Percentiles rank a stretch among this genome's conserved stretches.
Evolutionary conservation across 2,329 filamentous ascomycete species (phyloP).

Genomic region (Fusarium annulatum): DNA sequence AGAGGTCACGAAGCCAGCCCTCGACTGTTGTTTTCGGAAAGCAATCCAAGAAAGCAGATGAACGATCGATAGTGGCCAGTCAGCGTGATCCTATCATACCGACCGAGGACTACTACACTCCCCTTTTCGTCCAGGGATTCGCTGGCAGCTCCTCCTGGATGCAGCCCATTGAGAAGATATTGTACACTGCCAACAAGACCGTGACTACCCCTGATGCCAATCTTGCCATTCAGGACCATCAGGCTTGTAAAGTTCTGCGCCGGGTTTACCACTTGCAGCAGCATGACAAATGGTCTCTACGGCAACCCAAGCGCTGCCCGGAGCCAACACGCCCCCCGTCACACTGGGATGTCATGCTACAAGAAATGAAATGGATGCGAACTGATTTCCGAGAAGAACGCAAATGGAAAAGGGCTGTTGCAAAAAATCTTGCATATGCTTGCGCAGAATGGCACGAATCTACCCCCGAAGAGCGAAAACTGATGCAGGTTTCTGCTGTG

Average conservation of each 20-base stretch:
- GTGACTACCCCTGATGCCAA: slow-evolving; percentile 87
- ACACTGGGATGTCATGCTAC: slow-evolving; percentile 87
- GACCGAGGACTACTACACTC: slow-evolving; percentile 72
- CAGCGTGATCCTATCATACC: slow-evolving; percentile 57
- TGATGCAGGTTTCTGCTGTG: slow-evolving; percentile 73
- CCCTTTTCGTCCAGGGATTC: slow-evolving; percentile 70
- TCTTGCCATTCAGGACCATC: slow-evolving; percentile 84
- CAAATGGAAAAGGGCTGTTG: slow-evolving; percentile 89
- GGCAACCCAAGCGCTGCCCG: slow-evolving; percentile 85
- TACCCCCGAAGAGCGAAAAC: slow-evolving; percentile 69
- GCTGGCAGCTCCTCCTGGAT: slow-evolving; percentile 67
- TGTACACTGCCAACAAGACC: slow-evolving; percentile 88
- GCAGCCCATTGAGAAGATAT: slow-evolving; percentile 74
- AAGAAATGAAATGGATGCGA: slow-evolving; percentile 98
- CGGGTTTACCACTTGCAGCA: slow-evolving; percentile 92
- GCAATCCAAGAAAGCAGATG: slow-evolving; percentile 62
- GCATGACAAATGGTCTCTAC: slow-evolving; percentile 89
- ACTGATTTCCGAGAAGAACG: slow-evolving; percentile 95
- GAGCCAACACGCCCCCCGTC: slow-evolving; percentile 82
- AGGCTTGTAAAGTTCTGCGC: slow-evolving; percentile 86
- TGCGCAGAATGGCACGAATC: slow-evolving; percentile 85
- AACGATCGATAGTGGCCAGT: slow-evolving; percentile 57
- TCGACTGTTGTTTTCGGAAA: slow-evolving; percentile 85
- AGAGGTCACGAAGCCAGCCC: slow-evolving; percentile 71
- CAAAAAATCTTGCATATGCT: slow-evolving; percentile 81